phyloP scores from a whole-genome alignment of 306 rosid species.

The Hippophae rhamnoides region DNA sequence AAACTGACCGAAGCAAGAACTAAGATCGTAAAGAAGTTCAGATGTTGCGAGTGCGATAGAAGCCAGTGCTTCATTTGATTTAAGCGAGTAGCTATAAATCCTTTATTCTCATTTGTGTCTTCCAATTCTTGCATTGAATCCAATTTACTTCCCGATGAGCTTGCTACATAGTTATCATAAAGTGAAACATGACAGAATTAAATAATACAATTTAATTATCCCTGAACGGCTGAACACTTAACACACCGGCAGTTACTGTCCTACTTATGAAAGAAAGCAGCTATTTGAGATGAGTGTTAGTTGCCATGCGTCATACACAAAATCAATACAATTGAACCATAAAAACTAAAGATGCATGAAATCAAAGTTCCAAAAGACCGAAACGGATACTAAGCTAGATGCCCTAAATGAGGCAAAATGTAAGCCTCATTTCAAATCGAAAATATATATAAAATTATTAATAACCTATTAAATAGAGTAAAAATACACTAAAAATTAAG shows the following conservation, averaged over 20 bases:
- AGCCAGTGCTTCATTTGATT: slow-evolving; percentile 63
- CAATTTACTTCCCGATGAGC: slow-evolving; percentile 53
- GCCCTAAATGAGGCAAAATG: too few species aligned
- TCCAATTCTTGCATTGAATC: slow-evolving; percentile 69
- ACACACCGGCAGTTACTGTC: neutral
- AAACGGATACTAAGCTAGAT: too few species aligned
- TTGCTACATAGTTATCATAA: slow-evolving; percentile 39
- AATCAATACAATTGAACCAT: too few species aligned
- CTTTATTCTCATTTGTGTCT: slow-evolving; percentile 41
- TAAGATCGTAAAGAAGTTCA: slow-evolving; percentile 73
- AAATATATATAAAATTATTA: too few species aligned
- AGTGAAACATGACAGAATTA: neutral
- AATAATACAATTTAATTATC: neutral
- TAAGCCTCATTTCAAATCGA: too few species aligned
- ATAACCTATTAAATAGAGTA: too few species aligned
- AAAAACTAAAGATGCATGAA: too few species aligned
- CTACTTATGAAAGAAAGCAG: neutral
- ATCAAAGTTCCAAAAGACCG: too few species aligned
- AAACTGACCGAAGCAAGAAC: slow-evolving; percentile 96
- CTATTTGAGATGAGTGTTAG: neutral
- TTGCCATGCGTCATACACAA: too few species aligned
- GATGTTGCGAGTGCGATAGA: slow-evolving; percentile 64
- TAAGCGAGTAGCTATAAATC: slow-evolving; percentile 41
- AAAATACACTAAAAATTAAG: too few species aligned
- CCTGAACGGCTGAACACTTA: neutral